These are phyloP conservation scores for Malus orientalis DNA, from an alignment of 306 rosid genomes.

Conservation along the genomic window DNA sequence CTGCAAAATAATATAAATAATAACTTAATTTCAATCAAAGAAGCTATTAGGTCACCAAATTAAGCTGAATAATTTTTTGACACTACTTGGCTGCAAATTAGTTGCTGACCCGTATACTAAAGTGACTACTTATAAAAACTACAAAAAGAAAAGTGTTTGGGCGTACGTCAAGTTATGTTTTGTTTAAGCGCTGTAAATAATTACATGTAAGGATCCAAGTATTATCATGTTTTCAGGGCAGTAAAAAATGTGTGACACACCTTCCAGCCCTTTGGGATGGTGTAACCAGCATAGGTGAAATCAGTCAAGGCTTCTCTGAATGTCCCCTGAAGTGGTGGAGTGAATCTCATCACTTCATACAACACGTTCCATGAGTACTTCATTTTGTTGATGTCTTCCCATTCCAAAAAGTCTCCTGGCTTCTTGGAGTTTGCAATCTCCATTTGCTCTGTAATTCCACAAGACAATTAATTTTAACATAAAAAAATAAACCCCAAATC, in stretches of 20 bases:
- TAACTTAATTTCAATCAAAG: neutral
- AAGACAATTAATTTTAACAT: neutral
- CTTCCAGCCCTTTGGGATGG: slow-evolving; percentile 41
- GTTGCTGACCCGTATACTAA: no score
- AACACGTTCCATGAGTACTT: slow-evolving; percentile 33
- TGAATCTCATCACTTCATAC: slow-evolving; percentile 34
- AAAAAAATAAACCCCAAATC: no score
- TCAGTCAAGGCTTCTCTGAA: slow-evolving; percentile 29
- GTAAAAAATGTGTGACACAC: neutral
- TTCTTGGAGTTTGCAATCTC: slow-evolving; percentile 18
- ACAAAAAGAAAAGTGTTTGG: no score
- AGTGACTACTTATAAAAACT: no score
- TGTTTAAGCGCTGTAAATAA: no score
- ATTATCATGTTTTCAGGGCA: neutral
- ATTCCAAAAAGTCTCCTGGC: slow-evolving; percentile 17
- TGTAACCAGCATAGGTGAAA: slow-evolving; percentile 29
- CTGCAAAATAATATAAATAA: neutral
- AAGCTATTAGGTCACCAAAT: neutral
- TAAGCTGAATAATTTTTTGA: no score
- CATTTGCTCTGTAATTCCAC: slow-evolving; percentile 19
- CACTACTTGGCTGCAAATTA: no score
- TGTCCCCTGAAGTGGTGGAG: slow-evolving; percentile 42
- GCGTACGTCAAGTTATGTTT: no score
- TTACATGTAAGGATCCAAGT: no score
- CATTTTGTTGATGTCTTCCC: slow-evolving; percentile 33